Base-by-base conservation (phyloP, 108 stramenopile species). In the Parietichytrium sp. region DNA sequence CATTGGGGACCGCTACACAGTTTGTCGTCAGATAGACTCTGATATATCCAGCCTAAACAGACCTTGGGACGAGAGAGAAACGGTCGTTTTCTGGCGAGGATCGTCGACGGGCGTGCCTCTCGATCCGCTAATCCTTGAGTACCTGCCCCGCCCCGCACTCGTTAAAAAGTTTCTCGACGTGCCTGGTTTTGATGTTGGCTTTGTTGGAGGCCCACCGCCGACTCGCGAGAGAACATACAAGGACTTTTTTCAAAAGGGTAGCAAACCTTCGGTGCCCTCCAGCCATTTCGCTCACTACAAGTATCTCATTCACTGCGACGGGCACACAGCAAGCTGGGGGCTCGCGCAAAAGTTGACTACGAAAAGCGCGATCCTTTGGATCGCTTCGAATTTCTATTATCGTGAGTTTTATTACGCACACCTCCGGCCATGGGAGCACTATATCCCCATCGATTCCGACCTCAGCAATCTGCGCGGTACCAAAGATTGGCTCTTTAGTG, bases 321-420 rank as follows among this genome's bases (percentile, higher is more conserved):
- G 61, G n/a, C 61, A 72, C 2, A 72, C 61, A 7, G 61, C 61
- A 7, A 72, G 61, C 61, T 72, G 61, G 61, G 61, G 61, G 13
- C 1, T 72, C 1, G 33, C 61, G 61, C 61, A 72, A 72, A 72
- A 72, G 20, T 42, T 72, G 1, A 72, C 61, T 23, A 72, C 61
- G 6, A 72, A 2, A 25, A 45, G 38, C 10, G 61, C 20, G 6
- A 3, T 72, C 13, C 10, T 72, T 25, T 72, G 61, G 61, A 72
- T 72, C 20, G 61, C 36, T 6, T 72, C 61, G 15, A 33, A 23
- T 23, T 72, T 72, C 3, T 6, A 3, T 6, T 72, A 72, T 25
- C 61, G 61, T n/a, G 61, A 72, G 33, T 72, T 72, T 27, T 72
- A 72, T 42, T 72, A 72, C 20, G 33, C 61, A 23, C 61, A 72